Evolutionary conservation across 768 basidiomycete species (phyloP).

Genomic region (Lentinus tigrinus): DNA sequence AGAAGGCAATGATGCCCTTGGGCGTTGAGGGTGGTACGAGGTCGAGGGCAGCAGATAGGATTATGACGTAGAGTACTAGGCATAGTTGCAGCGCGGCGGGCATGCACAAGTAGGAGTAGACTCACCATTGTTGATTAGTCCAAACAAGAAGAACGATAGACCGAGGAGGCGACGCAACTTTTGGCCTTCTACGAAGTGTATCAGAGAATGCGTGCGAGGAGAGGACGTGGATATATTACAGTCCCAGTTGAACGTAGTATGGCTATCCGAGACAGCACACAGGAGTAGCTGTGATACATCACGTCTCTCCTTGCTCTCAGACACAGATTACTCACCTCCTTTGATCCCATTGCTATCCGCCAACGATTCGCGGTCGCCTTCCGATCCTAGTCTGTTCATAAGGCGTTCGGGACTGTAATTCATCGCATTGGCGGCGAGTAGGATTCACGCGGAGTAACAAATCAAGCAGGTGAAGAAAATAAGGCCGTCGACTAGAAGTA

Average conservation of each 20-base stretch:
- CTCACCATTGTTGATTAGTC: conserved; percentile 87
- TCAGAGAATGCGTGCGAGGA: not conserved
- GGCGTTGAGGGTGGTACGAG: conserved; percentile 90
- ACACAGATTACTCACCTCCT: no score
- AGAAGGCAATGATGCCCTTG: conserved; percentile 92
- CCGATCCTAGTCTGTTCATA: no score
- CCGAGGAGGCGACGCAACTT: conserved; percentile 37
- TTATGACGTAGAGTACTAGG: conserved; percentile 90
- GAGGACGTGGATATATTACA: not conserved
- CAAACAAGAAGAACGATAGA: conserved; percentile 85
- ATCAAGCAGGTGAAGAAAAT: no score
- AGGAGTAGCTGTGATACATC: not conserved
- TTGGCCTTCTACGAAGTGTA: conserved; percentile 1
- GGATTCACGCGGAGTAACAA: no score
- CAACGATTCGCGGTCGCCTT: no score
- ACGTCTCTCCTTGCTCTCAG: no score
- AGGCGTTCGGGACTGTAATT: no score
- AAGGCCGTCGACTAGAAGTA: no score
- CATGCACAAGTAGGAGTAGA: not conserved
- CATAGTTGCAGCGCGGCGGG: not conserved
- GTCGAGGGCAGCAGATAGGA: conserved; percentile 93
- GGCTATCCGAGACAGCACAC: not conserved
- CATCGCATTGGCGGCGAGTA: no score
- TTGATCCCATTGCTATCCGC: no score
- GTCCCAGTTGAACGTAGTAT: not conserved